phyloP scores from a whole-genome alignment of 2,329 filamentous ascomycete genomes.

The Diaporthe citriasiana region DNA sequence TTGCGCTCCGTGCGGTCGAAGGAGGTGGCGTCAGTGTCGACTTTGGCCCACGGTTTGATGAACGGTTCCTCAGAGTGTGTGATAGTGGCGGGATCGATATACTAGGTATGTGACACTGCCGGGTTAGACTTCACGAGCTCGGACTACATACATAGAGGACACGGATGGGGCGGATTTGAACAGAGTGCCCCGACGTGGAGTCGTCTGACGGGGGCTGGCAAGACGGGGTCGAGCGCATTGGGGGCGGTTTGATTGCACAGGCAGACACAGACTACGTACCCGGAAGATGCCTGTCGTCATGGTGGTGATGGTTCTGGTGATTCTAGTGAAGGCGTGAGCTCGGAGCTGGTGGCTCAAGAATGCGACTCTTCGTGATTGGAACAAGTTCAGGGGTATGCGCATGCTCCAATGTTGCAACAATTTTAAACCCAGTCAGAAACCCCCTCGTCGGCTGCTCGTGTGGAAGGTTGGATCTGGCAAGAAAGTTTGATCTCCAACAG shows the following conservation, averaged over 20 bases:
- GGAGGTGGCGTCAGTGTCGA: conserved; percentile 71
- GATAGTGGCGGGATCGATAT: conserved; percentile 69
- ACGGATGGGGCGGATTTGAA: neutral
- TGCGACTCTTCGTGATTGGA: neutral
- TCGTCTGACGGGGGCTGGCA: neutral
- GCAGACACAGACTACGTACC: neutral
- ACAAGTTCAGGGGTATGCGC: neutral
- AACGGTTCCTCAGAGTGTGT: conserved; percentile 49
- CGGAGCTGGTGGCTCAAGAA: neutral
- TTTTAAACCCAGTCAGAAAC: too few relatives aligned
- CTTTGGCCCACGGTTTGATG: conserved; percentile 74
- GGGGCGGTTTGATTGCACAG: neutral
- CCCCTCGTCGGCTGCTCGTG: neutral
- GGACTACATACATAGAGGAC: neutral
- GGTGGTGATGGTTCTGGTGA: neutral
- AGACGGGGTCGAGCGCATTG: neutral
- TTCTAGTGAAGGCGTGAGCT: neutral
- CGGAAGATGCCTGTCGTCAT: conserved; percentile 33
- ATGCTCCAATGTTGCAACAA: neutral
- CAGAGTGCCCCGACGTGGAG: neutral
- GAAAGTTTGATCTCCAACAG: neutral
- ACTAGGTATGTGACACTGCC: conserved; percentile 61
- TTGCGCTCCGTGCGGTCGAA: conserved; percentile 62
- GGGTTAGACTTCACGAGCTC: neutral
- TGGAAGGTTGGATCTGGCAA: neutral